These are phyloP conservation scores for Xylaria flabelliformis DNA, from an alignment of 495 filamentous ascomycete genomes.

Conservation along the genomic window DNA sequence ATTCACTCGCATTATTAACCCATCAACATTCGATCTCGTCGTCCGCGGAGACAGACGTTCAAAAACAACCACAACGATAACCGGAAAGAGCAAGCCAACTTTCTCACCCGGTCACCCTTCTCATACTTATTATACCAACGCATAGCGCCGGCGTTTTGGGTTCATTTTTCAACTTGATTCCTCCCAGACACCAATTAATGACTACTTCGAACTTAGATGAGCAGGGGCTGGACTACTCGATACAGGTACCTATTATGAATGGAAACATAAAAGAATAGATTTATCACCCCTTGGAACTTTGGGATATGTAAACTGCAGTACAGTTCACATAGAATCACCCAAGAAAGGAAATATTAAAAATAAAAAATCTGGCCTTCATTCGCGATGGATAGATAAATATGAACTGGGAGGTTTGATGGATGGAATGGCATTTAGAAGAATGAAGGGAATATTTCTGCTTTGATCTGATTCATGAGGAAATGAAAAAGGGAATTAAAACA, in stretches of 20 bases:
- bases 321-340: not conserved
- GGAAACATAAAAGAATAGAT: not conserved
- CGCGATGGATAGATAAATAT: not conserved
- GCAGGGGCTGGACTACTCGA: not conserved
- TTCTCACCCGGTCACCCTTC: not conserved
- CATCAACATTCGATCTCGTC: not conserved
- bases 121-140: slow-evolving; percentile 1
- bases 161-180: not conserved
- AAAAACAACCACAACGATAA: not conserved
- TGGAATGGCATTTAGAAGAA: not conserved
- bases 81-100: not conserved
- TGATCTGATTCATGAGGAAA: not conserved
- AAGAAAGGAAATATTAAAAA: not conserved
- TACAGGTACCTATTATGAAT: not conserved
- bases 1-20: not conserved
- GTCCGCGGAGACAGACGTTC: not conserved
- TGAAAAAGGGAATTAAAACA: not conserved
- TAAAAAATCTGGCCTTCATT: not conserved
- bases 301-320: not conserved
- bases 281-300: not conserved
- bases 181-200: not conserved
- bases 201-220: not conserved
- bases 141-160: slow-evolving; percentile 38
- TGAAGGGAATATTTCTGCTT: not conserved
- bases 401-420: not conserved